Evolutionary conservation across 768 basidiomycete species (phyloP), one percentile per base, ranked within the genome.

Genomic region (Strobilomyces echinocephalus): DNA sequence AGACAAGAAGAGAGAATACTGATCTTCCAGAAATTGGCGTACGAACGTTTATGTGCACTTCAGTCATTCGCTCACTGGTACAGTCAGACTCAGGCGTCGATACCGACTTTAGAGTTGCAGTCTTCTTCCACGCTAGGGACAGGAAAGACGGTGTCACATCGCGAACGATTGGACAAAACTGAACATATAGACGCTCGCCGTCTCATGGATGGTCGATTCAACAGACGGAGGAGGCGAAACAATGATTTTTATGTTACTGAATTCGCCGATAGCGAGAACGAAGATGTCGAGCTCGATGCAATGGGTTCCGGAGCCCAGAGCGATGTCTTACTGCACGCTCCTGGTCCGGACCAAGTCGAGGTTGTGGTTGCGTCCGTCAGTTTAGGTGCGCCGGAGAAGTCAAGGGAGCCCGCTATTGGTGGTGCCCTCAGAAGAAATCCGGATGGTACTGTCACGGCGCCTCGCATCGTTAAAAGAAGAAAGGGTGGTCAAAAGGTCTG

Each of bases 61-160:
- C 35, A 14, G 33, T 28, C 33, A 10, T 33, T 5, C 56, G 50
- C 57, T 62, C 44, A 66, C 51, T 56, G 52, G 53, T 63, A 57
- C 73, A 93, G 90, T 57, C 80, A 87, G 73, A 85, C 81, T 38
- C 93, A 95, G 72, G 82, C 87, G 2, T 75, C 84, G 34, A 71
- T 88, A 40, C 74, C 79, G 14, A 77, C 81, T 26, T 66, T 85
- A 14, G 67, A 79, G 20, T 74, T 97, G 24, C 83, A 88, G 46
- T 85, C 91, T 0, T 92, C 94, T 16, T 81, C 93, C 8, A 87
- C 85, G 1, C 80, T 97, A 50, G 92, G 93, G 15, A 86, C 91
- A 1, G 87, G 87, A 12, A 85, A 78, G 62, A 63, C 74, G 4
- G 64, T 69, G 3, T 87, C 88, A 3, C 79, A 84, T 56, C 78